Base-by-base conservation (phyloP, 768 basidiomycete species). In the Sarcomyxa edulis region DNA sequence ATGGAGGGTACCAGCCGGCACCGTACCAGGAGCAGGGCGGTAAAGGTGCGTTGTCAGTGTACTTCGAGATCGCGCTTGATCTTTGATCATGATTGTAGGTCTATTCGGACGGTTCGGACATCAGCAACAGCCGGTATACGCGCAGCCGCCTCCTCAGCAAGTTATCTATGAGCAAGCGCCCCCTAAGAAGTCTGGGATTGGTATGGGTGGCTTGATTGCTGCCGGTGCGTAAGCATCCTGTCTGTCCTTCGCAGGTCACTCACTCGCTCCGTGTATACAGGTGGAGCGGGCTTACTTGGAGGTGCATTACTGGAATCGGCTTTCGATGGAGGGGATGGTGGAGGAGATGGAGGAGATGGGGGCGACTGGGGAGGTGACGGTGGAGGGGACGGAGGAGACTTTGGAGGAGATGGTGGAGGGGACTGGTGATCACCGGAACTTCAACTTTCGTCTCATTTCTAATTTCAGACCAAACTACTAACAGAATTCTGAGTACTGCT, bases 381-480 rank as follows among this genome's bases (percentile, higher is more conserved):
- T 97, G 90, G 76, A 93, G 61, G 74, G 82, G 52, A 62, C 94
- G 54, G 94, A 94, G 53, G 85, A 95, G 66, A 96, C 91, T 5
- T 97, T 93, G 94, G 93, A n/a, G n/a, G n/a, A n/a, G n/a, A n/a
- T n/a, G n/a, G n/a, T n/a, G n/a, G n/a, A n/a, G n/a, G n/a, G n/a
- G n/a, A n/a, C n/a, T n/a, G n/a, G n/a, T n/a, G n/a, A n/a, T n/a
- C n/a, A n/a, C n/a, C n/a, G n/a, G n/a, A n/a, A n/a, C n/a, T n/a
- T n/a, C n/a, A n/a, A n/a, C n/a, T n/a, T n/a, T n/a, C n/a, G n/a
- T n/a, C n/a, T n/a, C n/a, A n/a, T n/a, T n/a, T n/a, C n/a, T n/a
- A n/a, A n/a, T n/a, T n/a, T n/a, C n/a, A n/a, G n/a, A n/a, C n/a
- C n/a, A n/a, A n/a, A n/a, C n/a, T n/a, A n/a, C n/a, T n/a, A n/a